Conservation (phyloP, 2,329 filamentous ascomycete genomes). For the Paradendryphiella salina region DNA sequence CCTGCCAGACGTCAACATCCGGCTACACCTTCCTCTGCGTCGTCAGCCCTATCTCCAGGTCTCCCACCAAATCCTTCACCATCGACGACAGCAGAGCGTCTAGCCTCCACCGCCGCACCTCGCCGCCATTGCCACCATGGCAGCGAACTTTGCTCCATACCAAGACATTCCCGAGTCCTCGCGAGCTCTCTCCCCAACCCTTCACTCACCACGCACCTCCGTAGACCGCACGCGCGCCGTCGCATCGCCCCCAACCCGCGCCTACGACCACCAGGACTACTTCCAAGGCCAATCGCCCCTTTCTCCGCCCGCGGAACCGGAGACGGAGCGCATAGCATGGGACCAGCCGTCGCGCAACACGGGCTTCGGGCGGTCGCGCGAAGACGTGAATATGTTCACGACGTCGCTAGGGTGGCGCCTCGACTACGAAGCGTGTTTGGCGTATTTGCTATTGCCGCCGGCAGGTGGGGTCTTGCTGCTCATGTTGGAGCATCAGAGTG, state of each 20-base stretch:
- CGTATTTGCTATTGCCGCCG: conserved; percentile 84
- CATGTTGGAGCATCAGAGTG: conserved; percentile 88
- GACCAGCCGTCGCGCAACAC: conserved; percentile 13
- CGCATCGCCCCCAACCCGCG: conserved; percentile 39
- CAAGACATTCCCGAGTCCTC: conserved; percentile 88
- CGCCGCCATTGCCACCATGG: conserved; percentile 23
- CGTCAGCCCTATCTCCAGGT: conserved; percentile 14
- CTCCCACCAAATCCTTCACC: not conserved
- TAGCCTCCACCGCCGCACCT: not conserved
- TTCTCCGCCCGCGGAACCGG: conserved; percentile 10
- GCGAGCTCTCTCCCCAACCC: conserved; percentile 75
- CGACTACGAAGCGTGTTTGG: conserved; percentile 87
- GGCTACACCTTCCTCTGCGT: conserved; percentile 14
- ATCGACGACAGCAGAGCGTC: not conserved
- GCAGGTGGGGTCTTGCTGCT: conserved; percentile 82
- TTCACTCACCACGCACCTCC: conserved; percentile 43
- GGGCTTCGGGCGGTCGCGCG: conserved; percentile 49
- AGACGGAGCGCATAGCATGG: conserved; percentile 39
- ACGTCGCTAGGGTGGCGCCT: conserved; percentile 85
- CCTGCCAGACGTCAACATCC: conserved; percentile 24
- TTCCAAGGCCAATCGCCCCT: conserved; percentile 25
- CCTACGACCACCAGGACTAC: conserved; percentile 49
- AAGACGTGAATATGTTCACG: conserved; percentile 78
- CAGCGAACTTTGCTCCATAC: conserved; percentile 83
- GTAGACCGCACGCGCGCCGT: conserved; percentile 40